phyloP scores from a whole-genome alignment of 2,329 filamentous ascomycete genomes.

The Cadophora sp. region DNA sequence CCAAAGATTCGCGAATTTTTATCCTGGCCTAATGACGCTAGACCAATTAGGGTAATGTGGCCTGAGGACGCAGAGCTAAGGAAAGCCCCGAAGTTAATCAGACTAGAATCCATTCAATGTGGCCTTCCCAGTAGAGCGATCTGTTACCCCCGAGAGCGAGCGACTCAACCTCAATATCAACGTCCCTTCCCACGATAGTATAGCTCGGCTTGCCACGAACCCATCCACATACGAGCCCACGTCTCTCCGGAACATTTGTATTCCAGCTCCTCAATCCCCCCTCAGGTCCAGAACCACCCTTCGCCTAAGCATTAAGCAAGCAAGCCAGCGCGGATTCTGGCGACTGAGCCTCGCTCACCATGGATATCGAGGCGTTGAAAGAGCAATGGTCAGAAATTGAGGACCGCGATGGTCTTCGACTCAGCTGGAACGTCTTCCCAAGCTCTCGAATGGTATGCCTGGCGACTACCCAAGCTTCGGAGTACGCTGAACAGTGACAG shows the following conservation, averaged over 20 bases:
- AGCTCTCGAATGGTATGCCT: constrained; percentile 89
- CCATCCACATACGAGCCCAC: background rate
- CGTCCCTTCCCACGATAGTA: background rate
- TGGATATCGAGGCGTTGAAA: constrained; percentile 44
- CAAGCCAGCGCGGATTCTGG: background rate
- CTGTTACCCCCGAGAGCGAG: background rate
- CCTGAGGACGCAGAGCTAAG: background rate
- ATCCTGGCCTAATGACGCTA: background rate
- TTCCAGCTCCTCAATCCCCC: too few relatives aligned
- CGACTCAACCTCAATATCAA: too few relatives aligned
- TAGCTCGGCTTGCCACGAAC: background rate
- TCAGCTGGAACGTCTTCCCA: constrained; percentile 99
- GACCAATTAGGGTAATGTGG: background rate
- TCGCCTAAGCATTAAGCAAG: background rate
- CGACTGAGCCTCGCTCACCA: constrained; percentile 22
- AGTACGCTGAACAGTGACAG: constrained; percentile 53
- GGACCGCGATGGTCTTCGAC: constrained; percentile 91
- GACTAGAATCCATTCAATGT: background rate
- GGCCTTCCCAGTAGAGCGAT: background rate
- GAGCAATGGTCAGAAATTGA: constrained; percentile 71
- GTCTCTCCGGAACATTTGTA: background rate
- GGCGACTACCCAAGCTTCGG: background rate
- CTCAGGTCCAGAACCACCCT: background rate
- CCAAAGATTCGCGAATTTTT: background rate
- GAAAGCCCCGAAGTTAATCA: background rate